Evolutionary conservation across 2,329 filamentous ascomycete species (phyloP).

Genomic region (Penicillium sp.): DNA sequence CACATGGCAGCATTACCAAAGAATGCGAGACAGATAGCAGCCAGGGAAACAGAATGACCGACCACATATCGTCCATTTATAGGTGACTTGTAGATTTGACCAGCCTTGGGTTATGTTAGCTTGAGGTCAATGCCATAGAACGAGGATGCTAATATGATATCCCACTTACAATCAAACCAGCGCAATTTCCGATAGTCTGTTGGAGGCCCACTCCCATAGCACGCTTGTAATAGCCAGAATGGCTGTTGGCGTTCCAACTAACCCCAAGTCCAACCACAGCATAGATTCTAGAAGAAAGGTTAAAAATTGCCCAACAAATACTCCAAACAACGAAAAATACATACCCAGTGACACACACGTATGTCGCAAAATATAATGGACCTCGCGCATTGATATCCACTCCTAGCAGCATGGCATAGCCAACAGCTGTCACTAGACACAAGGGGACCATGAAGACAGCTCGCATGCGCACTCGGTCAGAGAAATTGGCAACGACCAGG

Average conservation of each 20-base stretch:
- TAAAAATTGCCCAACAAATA: background rate
- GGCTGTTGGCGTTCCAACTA: constrained; percentile 17
- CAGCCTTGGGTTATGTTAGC: constrained; percentile 11
- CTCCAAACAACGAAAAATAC: background rate
- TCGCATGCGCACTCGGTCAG: constrained; percentile 14
- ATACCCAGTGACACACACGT: constrained; percentile 17
- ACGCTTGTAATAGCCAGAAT: constrained; percentile 16
- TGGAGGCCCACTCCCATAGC: constrained; percentile 15
- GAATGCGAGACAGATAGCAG: constrained; percentile 13
- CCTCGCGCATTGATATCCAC: constrained; percentile 11
- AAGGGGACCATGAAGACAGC: constrained; percentile 15
- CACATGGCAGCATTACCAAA: constrained; percentile 13
- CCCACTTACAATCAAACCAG: constrained; percentile 13
- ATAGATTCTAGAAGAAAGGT: constrained; percentile 7
- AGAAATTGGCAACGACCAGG: constrained; percentile 11
- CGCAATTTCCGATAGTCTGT: constrained; percentile 15
- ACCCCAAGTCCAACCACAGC: constrained; percentile 15
- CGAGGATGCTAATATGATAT: background rate
- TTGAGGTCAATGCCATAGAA: background rate
- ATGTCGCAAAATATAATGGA: constrained; percentile 16
- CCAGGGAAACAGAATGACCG: constrained; percentile 15
- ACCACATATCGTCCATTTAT: constrained; percentile 12
- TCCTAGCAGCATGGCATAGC: constrained; percentile 16
- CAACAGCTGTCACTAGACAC: constrained; percentile 12
- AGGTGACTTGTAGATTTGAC: constrained; percentile 16